Percentiles rank a stretch among this genome's conserved stretches.
phyloP scores from a whole-genome alignment of 1,284 basidiomycete species.

The Cryptococcus maquisensis region DNA sequence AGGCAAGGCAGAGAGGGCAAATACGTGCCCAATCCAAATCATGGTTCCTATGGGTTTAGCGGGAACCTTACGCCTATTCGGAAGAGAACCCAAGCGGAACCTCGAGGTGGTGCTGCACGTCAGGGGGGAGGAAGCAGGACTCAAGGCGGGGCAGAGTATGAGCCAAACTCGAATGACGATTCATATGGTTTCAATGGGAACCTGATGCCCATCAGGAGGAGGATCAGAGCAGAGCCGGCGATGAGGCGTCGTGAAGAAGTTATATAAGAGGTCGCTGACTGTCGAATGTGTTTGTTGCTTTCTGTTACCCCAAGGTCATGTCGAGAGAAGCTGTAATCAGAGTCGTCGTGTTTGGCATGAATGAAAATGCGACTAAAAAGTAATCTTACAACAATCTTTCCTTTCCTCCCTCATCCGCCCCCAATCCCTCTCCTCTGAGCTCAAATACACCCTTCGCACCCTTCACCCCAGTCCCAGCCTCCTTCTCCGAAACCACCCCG shows the following conservation, averaged over 20 bases:
- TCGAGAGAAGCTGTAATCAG: too few species aligned
- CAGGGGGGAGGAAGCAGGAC: neutral
- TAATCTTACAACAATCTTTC: conserved; percentile 14
- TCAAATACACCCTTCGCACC: conserved; percentile 6
- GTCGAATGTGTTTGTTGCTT: too few species aligned
- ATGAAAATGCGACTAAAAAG: too few species aligned
- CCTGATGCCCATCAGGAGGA: too few species aligned
- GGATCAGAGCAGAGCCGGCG: too few species aligned
- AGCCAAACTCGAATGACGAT: neutral
- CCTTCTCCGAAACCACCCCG: neutral
- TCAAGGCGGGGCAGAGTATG: neutral
- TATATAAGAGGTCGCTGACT: too few species aligned
- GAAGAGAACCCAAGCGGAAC: neutral
- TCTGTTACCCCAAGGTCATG: too few species aligned
- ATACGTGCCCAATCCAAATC: too few species aligned
- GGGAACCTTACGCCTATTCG: neutral
- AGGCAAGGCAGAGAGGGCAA: too few species aligned
- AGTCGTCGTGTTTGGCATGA: too few species aligned
- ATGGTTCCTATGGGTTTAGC: neutral
- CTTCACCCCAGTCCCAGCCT: too few species aligned
- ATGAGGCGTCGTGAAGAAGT: too few species aligned
- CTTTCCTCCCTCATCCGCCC: conserved; percentile 1
- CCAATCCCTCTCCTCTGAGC: conserved; percentile 14
- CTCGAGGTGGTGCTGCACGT: neutral
- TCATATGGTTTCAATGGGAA: neutral